Base-by-base conservation (phyloP, 306 rosid species). In the Trifolium subterraneum region DNA sequence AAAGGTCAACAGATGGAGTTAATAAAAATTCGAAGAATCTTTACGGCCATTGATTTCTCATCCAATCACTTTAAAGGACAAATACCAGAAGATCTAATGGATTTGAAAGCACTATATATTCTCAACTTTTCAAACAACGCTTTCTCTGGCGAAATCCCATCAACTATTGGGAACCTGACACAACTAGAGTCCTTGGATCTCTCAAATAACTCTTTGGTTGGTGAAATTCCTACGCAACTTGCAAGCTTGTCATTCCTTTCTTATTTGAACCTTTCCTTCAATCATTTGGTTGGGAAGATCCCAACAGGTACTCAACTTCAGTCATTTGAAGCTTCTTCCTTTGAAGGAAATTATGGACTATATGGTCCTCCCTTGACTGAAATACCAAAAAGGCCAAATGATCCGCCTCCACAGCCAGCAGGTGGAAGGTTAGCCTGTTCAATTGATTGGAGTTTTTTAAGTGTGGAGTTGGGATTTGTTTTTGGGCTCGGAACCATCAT, bases 111-210 rank as follows among this genome's bases (percentile, higher is more conserved):
- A 15, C 64, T 86, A 0, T 0, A 10, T 18, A 29, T 29, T 8
- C 79, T 86, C 8, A 81, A 83, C 73, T 52, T 83, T 23, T 86
- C 87, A 27, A 8, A 71, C 1, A 86, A 86, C 81, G 77, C 55
- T 52, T 58, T 86, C n/a, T 12, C 33, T 2, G 64, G 84, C 1
- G 13, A 76, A 5, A 81, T 86, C 9, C 83, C 86, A 18, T 36
- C 67, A 9, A 72, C 72, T 3, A 3, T 81, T 0, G 79, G 72
- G 1, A 70, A 79, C 2, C 1, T 86, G 54, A 60, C 20, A 8
- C 2, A 16, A 0, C 14, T 86, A 0, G 86, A 86, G 45, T 86
- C 86, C 1, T 54, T 86, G 22, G 88, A 84, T 78, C 20, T 84
- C 3, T 84, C 84, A 44, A 5, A 10, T 6, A 84, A 86, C 67